Conservation (phyloP, 208 protist genomes). For the Acanthamoeba castellanii region DNA sequence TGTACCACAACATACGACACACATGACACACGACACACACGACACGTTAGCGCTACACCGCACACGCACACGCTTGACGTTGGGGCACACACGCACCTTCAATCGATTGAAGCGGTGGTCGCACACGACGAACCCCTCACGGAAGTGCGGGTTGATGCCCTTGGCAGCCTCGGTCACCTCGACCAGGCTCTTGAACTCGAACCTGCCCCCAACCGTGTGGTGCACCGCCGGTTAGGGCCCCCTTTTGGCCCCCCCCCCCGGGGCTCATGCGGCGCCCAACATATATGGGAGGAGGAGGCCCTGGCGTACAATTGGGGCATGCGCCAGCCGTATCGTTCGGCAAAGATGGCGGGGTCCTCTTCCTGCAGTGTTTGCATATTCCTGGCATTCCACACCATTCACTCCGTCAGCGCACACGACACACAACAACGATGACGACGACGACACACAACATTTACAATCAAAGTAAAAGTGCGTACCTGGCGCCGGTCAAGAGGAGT, state of each 20-base stretch:
- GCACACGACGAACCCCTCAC: constrained; percentile 26
- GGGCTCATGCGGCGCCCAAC: neutral
- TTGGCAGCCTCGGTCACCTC: constrained; percentile 13
- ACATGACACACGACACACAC: too few relatives aligned
- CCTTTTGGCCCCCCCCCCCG: neutral
- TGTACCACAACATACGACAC: too few relatives aligned
- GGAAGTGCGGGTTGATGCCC: neutral
- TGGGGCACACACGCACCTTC: neutral
- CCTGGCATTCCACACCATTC: neutral
- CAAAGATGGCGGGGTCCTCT: constrained; percentile 13
- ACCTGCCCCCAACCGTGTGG: neutral
- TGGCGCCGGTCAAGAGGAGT: neutral
- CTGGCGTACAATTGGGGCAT: neutral
- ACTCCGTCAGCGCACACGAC: neutral
- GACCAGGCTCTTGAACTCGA: constrained; percentile 6
- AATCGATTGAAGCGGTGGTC: constrained; percentile 17
- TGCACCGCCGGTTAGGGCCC: too few relatives aligned
- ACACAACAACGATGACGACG: too few relatives aligned
- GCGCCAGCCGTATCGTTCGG: neutral
- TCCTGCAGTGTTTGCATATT: constrained; percentile 29
- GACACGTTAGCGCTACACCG: too few relatives aligned
- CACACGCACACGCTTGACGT: neutral
- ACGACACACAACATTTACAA: too few relatives aligned
- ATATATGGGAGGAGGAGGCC: neutral
- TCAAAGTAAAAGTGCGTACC: neutral